Evolutionary conservation across 1,284 basidiomycete genomes (phyloP), one percentile per base, ranked within the genome.

Genomic region (Athelia psychrophila): DNA sequence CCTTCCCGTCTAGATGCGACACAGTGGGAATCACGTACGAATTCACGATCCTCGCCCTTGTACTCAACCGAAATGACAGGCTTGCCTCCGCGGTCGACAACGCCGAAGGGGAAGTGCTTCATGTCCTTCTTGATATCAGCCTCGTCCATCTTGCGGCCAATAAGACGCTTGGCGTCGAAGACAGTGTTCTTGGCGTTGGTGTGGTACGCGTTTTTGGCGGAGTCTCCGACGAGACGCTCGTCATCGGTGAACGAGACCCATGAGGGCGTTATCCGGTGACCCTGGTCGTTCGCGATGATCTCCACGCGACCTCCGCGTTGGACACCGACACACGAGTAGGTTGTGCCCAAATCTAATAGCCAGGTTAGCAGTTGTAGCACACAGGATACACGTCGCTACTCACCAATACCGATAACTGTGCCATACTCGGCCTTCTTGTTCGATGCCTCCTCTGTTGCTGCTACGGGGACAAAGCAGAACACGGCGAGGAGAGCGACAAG

Each of bases 281-380:
- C 95, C 71, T 97, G 94, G 78, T 96, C 95, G 75, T 97, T 97
- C 69, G 95, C 92, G 65, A 96, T 95, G 62, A 96, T 97, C 74
- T 98, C 94, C 38, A 97, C 94, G 62, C 91, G 90, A 61, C 93
- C 95, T 56, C 88, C 88, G 54, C 89, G 88, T 74, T 95, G 92
- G 52, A 98, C 92, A 79, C 94, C 93, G 58, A 91, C 88, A 69
- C 88, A 90, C 54, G 86, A 91, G 69, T 88, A 88, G 59, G 88
- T 91, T 56, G 88, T 91, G 72, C 88, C 89, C 73, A 91, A 74
- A 76, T 91, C 88, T 90, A 56, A 2, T 3, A 23, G 20, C 18
- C 32, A 52, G 12, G 64, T 75, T 10, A 70, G 59, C 9, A 45
- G 13, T n/a, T 6, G 30, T 12, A 0, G 25, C 3, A 33, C 19